Evolutionary conservation across 208 protist species (phyloP).

Genomic region (Leishmania martiniquensis): DNA sequence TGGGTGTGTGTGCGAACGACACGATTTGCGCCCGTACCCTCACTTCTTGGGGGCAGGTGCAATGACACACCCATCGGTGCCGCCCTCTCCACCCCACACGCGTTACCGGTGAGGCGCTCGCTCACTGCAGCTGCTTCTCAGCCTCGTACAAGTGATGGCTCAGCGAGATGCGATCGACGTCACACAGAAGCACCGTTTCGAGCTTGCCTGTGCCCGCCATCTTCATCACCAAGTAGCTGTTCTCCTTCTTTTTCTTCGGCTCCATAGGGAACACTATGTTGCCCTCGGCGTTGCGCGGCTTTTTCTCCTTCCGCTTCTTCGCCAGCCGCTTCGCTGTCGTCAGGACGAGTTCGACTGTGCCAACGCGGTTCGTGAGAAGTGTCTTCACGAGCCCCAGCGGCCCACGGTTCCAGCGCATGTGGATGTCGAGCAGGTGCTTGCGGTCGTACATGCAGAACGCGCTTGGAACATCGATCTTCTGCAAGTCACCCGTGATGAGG

Average conservation of each 20-base stretch:
- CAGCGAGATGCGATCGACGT: conserved; percentile 59
- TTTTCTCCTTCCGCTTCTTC: conserved; percentile 62
- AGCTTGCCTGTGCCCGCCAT: conserved; percentile 45
- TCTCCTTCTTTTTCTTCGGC: conserved; percentile 40
- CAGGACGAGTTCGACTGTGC: conserved; percentile 59
- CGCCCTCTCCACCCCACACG: no score
- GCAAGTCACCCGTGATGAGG: conserved; percentile 73
- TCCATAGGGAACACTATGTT: conserved; percentile 63
- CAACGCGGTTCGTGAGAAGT: conserved; percentile 53
- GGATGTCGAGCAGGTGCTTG: conserved; percentile 70
- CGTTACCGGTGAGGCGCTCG: background rate
- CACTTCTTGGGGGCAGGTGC: no score
- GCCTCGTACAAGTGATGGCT: conserved; percentile 78
- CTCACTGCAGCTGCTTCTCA: conserved; percentile 38
- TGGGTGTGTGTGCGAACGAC: no score
- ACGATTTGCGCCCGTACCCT: background rate
- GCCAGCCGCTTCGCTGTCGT: conserved; percentile 65
- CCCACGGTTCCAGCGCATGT: conserved; percentile 70
- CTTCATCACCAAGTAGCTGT: conserved; percentile 71
- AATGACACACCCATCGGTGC: background rate
- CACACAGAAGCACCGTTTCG: conserved; percentile 44
- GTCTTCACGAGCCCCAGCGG: conserved; percentile 46
- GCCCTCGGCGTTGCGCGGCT: conserved; percentile 48
- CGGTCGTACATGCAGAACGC: conserved; percentile 64
- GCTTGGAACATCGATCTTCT: conserved; percentile 49